These are phyloP conservation scores for Circinella umbellata DNA, from an alignment of 371 early-diverging fungal genomes.

Conservation along the genomic window DNA sequence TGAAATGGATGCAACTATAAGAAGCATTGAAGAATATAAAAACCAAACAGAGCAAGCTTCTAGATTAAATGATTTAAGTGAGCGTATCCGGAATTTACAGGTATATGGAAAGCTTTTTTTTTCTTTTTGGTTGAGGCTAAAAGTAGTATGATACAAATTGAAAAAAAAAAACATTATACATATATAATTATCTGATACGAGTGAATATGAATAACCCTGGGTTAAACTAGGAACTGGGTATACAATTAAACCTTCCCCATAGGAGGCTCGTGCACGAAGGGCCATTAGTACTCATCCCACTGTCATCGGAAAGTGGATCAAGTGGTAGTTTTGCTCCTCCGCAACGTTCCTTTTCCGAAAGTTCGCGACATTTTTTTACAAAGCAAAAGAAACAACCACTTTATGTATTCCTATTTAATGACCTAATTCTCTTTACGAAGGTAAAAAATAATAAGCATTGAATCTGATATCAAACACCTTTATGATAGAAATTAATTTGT, in stretches of 20 bases:
- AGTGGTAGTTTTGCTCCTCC: background rate
- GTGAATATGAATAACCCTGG: background rate
- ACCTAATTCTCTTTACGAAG: conserved; percentile 43
- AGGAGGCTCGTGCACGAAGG: conserved; percentile 42
- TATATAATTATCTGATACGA: background rate
- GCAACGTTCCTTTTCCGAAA: conserved; percentile 6
- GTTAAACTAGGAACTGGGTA: background rate
- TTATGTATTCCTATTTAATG: conserved; percentile 51
- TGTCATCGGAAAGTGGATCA: background rate
- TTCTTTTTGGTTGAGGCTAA: conserved; percentile 20
- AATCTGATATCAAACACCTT: too few species aligned
- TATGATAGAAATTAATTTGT: too few species aligned
- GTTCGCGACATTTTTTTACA: conserved; percentile 8
- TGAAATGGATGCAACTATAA: conserved; percentile 33
- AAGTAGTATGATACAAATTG: conserved; percentile 18
- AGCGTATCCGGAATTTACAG: conserved; percentile 23
- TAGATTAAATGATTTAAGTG: conserved; percentile 34
- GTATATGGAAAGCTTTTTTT: background rate
- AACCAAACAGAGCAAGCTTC: conserved; percentile 33
- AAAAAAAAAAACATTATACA: background rate
- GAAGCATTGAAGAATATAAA: conserved; percentile 38
- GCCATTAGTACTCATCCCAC: conserved; percentile 31
- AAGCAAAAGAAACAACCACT: conserved; percentile 24
- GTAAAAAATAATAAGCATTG: conserved; percentile 16
- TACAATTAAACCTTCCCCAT: conserved; percentile 28